Conservation (phyloP, 768 basidiomycete genomes). For the Mycena indigotica region DNA sequence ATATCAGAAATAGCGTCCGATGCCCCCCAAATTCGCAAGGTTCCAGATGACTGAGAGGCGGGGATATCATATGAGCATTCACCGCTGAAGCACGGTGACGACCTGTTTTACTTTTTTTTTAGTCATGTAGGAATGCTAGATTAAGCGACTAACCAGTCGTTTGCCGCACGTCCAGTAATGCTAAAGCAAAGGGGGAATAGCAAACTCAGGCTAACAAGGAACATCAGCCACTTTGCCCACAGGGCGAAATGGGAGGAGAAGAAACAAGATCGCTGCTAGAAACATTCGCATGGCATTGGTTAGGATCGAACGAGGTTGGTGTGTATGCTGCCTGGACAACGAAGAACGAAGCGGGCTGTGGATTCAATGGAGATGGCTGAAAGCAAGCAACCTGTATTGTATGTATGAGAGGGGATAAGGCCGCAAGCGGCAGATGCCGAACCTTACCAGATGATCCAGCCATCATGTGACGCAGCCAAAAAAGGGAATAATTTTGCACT, state of each 20-base stretch:
- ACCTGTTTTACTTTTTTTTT: neutral
- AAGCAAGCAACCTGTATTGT: too few relatives aligned
- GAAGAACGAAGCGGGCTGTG: too few relatives aligned
- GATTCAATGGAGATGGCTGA: too few relatives aligned
- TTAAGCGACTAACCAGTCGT: neutral
- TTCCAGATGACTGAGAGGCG: neutral
- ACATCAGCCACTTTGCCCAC: neutral
- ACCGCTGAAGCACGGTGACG: neutral
- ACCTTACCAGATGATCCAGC: too few relatives aligned
- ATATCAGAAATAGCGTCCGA: conserved; percentile 33
- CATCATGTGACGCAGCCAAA: too few relatives aligned
- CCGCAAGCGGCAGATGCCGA: too few relatives aligned
- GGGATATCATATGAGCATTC: neutral
- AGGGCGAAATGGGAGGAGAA: neutral
- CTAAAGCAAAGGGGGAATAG: neutral
- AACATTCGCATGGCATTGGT: neutral
- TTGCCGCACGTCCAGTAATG: neutral
- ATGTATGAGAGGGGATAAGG: too few relatives aligned
- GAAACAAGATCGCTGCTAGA: neutral
- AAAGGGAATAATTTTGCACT: too few relatives aligned
- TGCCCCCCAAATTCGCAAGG: neutral
- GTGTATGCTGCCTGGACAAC: neutral
- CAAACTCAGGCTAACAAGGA: neutral
- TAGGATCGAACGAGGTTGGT: neutral
- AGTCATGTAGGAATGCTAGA: neutral